These are phyloP conservation scores for Crotalaria pallida DNA, from an alignment of 306 rosid genomes.

Conservation along the genomic window DNA sequence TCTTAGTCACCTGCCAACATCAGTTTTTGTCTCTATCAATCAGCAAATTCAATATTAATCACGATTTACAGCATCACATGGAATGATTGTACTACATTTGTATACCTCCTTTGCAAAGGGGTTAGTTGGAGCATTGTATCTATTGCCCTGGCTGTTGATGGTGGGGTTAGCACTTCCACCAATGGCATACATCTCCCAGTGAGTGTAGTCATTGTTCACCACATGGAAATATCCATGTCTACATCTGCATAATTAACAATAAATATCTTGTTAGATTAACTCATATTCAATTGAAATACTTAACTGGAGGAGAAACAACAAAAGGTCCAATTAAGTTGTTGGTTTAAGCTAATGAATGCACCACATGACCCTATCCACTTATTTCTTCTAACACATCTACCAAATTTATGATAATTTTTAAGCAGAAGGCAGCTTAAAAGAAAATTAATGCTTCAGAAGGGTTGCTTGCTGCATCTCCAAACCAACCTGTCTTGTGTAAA, in stretches of 20 bases:
- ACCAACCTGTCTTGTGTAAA: conserved; percentile 13
- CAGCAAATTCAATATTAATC: not conserved
- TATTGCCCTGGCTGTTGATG: conserved; percentile 96
- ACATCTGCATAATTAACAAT: conserved; percentile 57
- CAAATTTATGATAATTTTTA: conserved; percentile 1
- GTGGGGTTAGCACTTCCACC: conserved; percentile 97
- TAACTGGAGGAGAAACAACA: not conserved
- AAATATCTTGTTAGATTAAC: conserved; percentile 17
- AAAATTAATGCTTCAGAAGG: conserved; percentile 21
- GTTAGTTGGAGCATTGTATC: conserved; percentile 85
- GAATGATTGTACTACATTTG: not conserved
- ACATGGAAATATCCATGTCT: conserved; percentile 97
- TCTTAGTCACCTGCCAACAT: conserved; percentile 70
- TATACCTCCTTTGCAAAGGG: conserved; percentile 97
- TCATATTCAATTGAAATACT: conserved; percentile 7
- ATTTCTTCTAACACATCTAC: not conserved
- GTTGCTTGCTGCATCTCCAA: conserved; percentile 18
- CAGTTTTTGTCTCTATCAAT: conserved; percentile 1
- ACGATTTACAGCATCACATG: not conserved
- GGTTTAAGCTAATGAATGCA: conserved; percentile 5
- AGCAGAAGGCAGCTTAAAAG: not conserved
- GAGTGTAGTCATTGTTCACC: conserved; percentile 99
- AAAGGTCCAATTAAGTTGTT: conserved; percentile 6
- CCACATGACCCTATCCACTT: conserved; percentile 2
- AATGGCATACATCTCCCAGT: conserved; percentile 99